Evolutionary conservation across 2,329 filamentous ascomycete genomes (phyloP), one percentile per base, ranked within the genome.

Genomic region (Ceratocystiopsis brevicomis): DNA sequence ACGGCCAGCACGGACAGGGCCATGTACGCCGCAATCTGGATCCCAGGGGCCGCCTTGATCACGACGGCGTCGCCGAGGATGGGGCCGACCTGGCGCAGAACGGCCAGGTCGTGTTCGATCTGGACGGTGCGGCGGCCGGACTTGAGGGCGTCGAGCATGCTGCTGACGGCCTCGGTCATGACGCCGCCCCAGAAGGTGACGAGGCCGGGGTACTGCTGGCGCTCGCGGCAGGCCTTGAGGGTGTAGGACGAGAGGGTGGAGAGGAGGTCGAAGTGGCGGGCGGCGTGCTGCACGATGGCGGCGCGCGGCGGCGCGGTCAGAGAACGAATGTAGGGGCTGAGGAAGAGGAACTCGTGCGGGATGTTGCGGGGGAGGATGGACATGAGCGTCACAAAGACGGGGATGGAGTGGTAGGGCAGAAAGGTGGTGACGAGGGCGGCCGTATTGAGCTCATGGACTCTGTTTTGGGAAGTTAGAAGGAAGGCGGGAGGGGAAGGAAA

Each of bases 121-220:
- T 93, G 81, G 5, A 92, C 69, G 47, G 76, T 74, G 50, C 71
- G 71, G 50, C 85, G 71, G 43, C 87, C 87, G 2, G 85, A 87
- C 50, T 74, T 76, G 48, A 77, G 71, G 44, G 71, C 73, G 53
- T 93, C 84, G 45, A 96, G 62, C 66, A 90, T 85, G 30, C 77
- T 79, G 49, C 83, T 81, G 46, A 92, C 70, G 12, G 87, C 78
- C 60, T 98, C 87, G 0, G 85, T 84, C 57, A 82, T 78, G 42
- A 95, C 68, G 39, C 85, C 81, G 5, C 81, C 85, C 88, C 90
- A 98, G 57, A 98, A 95, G 0, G 83, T 80, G 44, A 94, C 63
- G 46, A 95, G 63, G 1, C 77, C 75, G 36, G 83, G 74, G 52
- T 90, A 82, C 43, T 88, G 77, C 45, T 83, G 78, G 43, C 76